Base-by-base conservation (phyloP, 805 yeast species). In the Hanseniaspora valbyensis region DNA sequence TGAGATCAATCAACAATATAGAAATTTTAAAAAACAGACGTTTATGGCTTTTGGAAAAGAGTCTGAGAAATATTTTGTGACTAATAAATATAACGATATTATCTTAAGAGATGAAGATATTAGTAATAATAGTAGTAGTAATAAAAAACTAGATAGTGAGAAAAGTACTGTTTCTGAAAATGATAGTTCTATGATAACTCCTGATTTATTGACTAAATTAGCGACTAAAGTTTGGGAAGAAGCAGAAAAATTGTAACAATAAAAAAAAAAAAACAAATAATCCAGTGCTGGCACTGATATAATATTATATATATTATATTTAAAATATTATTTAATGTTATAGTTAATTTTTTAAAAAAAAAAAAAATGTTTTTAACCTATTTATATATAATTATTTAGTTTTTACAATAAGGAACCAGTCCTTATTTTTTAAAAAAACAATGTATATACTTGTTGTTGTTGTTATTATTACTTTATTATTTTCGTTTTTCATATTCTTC, bases 1-100 rank as follows among this genome's bases (percentile, higher is more conserved):
- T 40, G 44, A 46, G 25, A 40, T 46, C 10, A 46, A 46, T n/a
- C 29, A 32, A 12, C 51, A 46, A 28, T 46, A 19, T 22, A 46
- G 19, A 18, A 46, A 40, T 12, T 16, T 46, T 33, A 46, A 38
- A 19, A 28, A 24, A 39, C 21, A 25, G 25, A 39, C 25, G 25
- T 7, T 18, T 16, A 16, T 22, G 5, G 21, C 5, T 14, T 6
- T 34, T 16, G 22, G 24, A 6, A 6, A 5, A 18, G 39, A 22
- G 6, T 6, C 24, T 5, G 13, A 14, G 16, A 18, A 19, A 21
- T 4, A 34, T 6, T 34, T 34, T 34, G 14, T 34, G 5, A 34
- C 22, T 16, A 16, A 34, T 5, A 34, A 34, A 19, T 34, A 34
- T 14, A 16, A 19, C 16, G 24, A 34, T 7, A 7, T 22, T 16